phyloP scores from a whole-genome alignment of 345 rosid genomes.

The Nasturtium officinale region DNA sequence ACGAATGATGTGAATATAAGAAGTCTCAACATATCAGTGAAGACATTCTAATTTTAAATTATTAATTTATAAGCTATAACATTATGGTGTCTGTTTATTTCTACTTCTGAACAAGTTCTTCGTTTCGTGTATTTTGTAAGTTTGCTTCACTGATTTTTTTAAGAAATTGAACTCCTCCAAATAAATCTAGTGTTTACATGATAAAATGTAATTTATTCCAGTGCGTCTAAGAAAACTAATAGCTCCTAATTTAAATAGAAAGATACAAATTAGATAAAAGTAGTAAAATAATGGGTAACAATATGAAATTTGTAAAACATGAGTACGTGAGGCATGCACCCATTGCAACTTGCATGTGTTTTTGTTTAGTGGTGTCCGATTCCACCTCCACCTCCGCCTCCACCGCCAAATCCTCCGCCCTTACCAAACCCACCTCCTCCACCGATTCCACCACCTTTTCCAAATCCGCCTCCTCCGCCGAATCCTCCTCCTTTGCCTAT shows the following conservation, averaged over 20 bases:
- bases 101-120: background rate
- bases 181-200: conserved; percentile 15
- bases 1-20: too few relatives aligned
- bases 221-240: conserved; percentile 17
- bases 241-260: conserved; percentile 13
- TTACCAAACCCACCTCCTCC: conserved; percentile 38
- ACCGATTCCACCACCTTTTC: background rate
- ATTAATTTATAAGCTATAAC: too few relatives aligned
- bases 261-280: conserved; percentile 8
- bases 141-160: background rate
- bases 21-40: too few relatives aligned
- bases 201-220: conserved; percentile 17
- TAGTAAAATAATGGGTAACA: conserved; percentile 22
- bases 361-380: conserved; percentile 35
- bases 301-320: conserved; percentile 18
- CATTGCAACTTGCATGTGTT: conserved; percentile 18
- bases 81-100: background rate
- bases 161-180: background rate
- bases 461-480: too few relatives aligned
- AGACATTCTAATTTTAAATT: too few relatives aligned
- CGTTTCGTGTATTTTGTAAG: background rate
- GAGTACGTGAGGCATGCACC: conserved; percentile 24
- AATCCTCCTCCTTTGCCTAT: too few relatives aligned
- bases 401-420: conserved; percentile 36
- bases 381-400: conserved; percentile 27